These are phyloP conservation scores for Apiospora arundinis DNA, from an alignment of 2,329 filamentous ascomycete species.

Conservation along the genomic window DNA sequence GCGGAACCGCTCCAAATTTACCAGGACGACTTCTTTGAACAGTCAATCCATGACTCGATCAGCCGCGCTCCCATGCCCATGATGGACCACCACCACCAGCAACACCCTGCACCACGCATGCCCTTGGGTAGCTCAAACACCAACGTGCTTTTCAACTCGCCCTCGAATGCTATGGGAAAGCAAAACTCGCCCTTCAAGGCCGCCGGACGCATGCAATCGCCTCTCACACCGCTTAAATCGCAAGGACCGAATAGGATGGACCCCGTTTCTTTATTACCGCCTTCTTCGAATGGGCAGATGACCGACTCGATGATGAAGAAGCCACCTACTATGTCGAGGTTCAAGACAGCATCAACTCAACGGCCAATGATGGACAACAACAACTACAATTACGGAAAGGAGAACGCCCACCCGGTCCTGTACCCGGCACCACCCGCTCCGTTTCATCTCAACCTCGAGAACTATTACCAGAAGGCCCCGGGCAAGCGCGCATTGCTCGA, in stretches of 20 bases:
- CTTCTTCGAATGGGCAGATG: conserved; percentile 56
- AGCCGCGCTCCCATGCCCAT: conserved; percentile 64
- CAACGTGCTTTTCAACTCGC: conserved; percentile 72
- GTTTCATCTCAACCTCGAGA: conserved; percentile 58
- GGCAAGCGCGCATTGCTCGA: conserved; percentile 73
- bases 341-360: conserved; percentile 59
- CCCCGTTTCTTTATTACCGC: conserved; percentile 71
- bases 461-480: conserved; percentile 58
- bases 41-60: conserved; percentile 52
- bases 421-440: conserved; percentile 50
- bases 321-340: conserved; percentile 62
- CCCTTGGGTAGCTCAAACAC: conserved; percentile 58
- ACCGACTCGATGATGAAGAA: conserved; percentile 77
- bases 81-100: conserved; percentile 50
- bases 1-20: conserved; percentile 59
- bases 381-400: conserved; percentile 54
- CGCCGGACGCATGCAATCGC: conserved; percentile 61
- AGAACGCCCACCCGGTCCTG: conserved; percentile 60
- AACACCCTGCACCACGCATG: conserved; percentile 48
- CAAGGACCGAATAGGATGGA: conserved; percentile 66
- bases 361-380: conserved; percentile 55
- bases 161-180: conserved; percentile 52
- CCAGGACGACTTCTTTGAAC: conserved; percentile 57
- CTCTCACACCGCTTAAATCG: conserved; percentile 63
- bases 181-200: conserved; percentile 75